Evolutionary conservation across 129 eudicot genomes (phyloP).

Genomic region (Lactuca saligna): DNA sequence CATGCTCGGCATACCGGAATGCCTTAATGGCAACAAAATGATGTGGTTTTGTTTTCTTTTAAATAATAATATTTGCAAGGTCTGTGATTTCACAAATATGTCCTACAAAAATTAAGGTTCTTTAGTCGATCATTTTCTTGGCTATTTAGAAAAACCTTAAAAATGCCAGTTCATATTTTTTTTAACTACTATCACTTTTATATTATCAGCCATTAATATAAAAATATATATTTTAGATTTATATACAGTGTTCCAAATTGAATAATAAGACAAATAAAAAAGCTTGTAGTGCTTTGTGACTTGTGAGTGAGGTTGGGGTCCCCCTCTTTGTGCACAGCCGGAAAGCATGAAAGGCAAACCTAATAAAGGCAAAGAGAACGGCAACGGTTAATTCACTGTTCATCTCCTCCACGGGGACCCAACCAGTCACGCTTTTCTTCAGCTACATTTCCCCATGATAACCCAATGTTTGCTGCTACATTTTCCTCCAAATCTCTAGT

Average conservation of each 20-base stretch:
- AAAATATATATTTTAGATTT: not conserved
- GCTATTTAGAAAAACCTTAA: too few relatives aligned
- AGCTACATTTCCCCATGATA: conserved; percentile 7
- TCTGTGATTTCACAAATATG: too few relatives aligned
- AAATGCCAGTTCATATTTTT: too few relatives aligned
- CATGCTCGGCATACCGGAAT: too few relatives aligned
- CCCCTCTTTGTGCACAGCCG: conserved; percentile 13
- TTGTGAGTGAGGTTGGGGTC: conserved; percentile 33
- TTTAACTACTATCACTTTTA: too few relatives aligned
- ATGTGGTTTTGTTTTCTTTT: too few relatives aligned
- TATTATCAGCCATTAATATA: not conserved
- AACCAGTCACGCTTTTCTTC: conserved; percentile 21
- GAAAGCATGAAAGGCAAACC: conserved; percentile 38
- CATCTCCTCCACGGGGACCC: conserved; percentile 8
- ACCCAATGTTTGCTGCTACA: not conserved
- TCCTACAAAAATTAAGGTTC: too few relatives aligned
- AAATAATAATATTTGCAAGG: too few relatives aligned
- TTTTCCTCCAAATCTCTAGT: conserved; percentile 16
- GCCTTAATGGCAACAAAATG: too few relatives aligned
- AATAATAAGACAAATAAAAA: conserved; percentile 14
- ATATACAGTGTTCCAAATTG: not conserved
- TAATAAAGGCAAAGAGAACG: conserved; percentile 30
- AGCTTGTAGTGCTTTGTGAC: conserved; percentile 14
- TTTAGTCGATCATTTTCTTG: too few relatives aligned
- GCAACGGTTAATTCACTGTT: conserved; percentile 18